Base-by-base conservation (phyloP, 2,329 filamentous ascomycete genomes). In the Cytospora piceae region DNA sequence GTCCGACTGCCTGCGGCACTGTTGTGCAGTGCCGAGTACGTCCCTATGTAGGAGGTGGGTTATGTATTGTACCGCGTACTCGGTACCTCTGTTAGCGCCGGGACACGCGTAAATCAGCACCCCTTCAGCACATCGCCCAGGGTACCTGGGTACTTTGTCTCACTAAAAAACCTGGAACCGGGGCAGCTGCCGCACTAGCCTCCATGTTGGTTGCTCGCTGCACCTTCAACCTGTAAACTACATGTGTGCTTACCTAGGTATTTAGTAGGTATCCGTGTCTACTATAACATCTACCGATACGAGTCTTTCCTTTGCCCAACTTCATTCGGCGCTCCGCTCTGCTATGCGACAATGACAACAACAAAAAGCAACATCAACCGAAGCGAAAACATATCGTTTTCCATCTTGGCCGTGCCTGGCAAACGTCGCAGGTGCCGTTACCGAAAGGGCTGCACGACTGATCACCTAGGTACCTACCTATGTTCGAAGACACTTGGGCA, bases 121-220 rank as follows among this genome's bases (percentile, higher is more conserved):
- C 2, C 9, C 20, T 7, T 6, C 5, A 20, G 20, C 17, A 42
- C 17, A n/a, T 42, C 39, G 39, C 39, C 17, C 20, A 42, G 8
- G 8, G 17, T 42, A 42, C 17, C 39, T 15, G 7, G 39, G 39
- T 42, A 42, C 39, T 24, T 24, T 24, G 7, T 24, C 46, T 49
- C 46, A n/a, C n/a, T 8, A 22, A 22, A n/a, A 49, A 29, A 29
- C 27, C 27, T 29, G 27, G 27, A 29, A 5, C 27, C 46, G 3
- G n/a, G 46, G n/a, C 46, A 49, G 46, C n/a, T 49, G 46, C n/a
- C 46, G 46, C 46, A 24, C 46, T 49, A 49, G 46, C n/a, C n/a
- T 24, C n/a, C n/a, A 7, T 22, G 46, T 22, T 24, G 46, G n/a
- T 24, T n/a, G 4, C 46, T 49, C 11, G n/a, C 20, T 22, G n/a